Base-by-base conservation (phyloP, 2,329 filamentous ascomycete genomes). In the Microcyclospora pomicola region DNA sequence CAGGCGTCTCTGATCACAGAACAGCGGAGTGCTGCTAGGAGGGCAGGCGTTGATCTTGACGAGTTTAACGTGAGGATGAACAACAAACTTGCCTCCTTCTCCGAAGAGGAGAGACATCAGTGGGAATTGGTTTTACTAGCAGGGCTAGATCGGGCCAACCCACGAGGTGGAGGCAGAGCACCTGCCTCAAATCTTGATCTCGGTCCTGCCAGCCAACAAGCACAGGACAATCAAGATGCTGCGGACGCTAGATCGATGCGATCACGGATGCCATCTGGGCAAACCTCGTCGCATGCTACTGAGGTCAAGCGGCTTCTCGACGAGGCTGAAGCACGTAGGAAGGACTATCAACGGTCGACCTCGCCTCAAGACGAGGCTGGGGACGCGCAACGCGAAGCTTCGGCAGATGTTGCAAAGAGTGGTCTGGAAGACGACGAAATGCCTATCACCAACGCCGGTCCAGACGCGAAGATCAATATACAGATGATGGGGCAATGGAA, bases 261-360 rank as follows among this genome's bases (percentile, higher is more conserved):
- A 49, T 67, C 67, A 10, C 56, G 54, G n/a, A 64, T 71, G 61
- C 66, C 66, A 16, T 49, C 56, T 12, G 56, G 67, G 41, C 62
- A 65, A 36, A 57, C 54, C 12, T 62, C 63, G 2, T 68, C 60
- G 27, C 55, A 63, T 41, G 68, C 67, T 3, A 63, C 64, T 3
- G 61, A 64, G 35, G 67, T 71, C 31, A 63, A 61, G 36, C 60
- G 67, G 9, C 53, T 56, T 15, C 48, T 71, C 7, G 67, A 69
- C 51, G 68, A 71, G 49, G 46, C 46, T 1, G 50, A 52, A 33
- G 12, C 16, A 15, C 30, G 24, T 24, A 24, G 19, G 19, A 24
- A 24, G 19, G 19, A 24, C 19, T 24, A 24, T 24, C 19, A 24
- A 24, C 7, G 4, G 19, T 24, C 19, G 19, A 24, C 19, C 19